Evolutionary conservation across 75 land plant genomes (phyloP).

Genomic region (Picea glauca): DNA sequence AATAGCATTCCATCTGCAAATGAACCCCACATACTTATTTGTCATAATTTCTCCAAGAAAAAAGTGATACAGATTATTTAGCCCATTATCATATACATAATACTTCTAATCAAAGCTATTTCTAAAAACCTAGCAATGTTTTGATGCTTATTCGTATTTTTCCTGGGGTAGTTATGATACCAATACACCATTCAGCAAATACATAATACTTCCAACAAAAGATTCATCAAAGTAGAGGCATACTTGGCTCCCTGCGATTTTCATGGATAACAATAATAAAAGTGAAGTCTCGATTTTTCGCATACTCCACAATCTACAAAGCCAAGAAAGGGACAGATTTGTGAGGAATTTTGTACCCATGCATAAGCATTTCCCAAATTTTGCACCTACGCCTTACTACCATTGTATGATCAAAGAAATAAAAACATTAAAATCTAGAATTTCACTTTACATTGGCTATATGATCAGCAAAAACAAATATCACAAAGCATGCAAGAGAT

Average conservation of each 20-base stretch:
- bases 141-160: too few relatives aligned
- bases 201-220: neutral
- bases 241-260: conserved; percentile 86
- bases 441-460: neutral
- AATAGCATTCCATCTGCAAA: conserved; percentile 74
- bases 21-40: neutral
- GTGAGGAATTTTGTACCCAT: too few relatives aligned
- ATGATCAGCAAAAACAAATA: neutral
- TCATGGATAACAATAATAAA: conserved; percentile 76
- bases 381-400: neutral
- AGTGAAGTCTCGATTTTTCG: conserved; percentile 79
- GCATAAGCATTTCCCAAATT: too few relatives aligned
- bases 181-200: neutral
- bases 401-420: neutral
- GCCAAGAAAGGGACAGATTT: conserved; percentile 3
- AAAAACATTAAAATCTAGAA: neutral
- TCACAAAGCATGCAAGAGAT: neutral
- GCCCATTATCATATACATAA: neutral
- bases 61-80: neutral
- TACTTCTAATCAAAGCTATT: neutral
- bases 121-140: too few relatives aligned
- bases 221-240: neutral
- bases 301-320: conserved; percentile 83
- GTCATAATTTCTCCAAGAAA: neutral
- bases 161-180: neutral